These are phyloP conservation scores for Clarireedia paspali DNA, from an alignment of 2,329 filamentous ascomycete species.

Conservation along the genomic window DNA sequence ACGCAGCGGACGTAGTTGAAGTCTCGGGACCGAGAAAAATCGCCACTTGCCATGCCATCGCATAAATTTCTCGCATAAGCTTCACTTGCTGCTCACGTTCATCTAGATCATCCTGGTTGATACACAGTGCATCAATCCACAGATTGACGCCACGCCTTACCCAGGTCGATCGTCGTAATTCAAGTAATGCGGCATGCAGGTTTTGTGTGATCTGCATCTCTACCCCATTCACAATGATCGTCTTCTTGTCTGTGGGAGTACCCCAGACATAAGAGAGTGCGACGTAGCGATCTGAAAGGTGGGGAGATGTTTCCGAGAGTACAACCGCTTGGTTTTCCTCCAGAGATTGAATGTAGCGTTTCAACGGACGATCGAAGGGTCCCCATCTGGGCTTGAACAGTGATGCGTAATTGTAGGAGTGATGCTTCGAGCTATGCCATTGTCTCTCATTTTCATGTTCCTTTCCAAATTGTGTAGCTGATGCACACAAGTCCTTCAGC, in stretches of 20 bases:
- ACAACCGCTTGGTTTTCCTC: neutral
- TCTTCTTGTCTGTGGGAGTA: neutral
- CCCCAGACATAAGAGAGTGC: constrained; percentile 7
- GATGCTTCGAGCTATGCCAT: neutral
- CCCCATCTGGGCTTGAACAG: constrained; percentile 1
- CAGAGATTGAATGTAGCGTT: neutral
- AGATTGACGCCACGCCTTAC: neutral
- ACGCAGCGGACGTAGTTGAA: neutral
- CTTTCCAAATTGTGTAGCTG: neutral
- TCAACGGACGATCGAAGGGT: neutral
- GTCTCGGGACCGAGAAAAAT: neutral
- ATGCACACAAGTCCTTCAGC: neutral
- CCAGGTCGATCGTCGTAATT: neutral
- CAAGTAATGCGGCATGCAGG: neutral
- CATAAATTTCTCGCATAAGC: constrained; percentile 11
- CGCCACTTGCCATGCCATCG: constrained; percentile 3
- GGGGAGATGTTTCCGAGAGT: neutral
- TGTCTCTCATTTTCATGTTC: neutral
- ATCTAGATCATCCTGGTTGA: constrained; percentile 11
- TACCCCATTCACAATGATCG: neutral
- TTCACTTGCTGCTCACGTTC: constrained; percentile 10
- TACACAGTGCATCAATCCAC: constrained; percentile 12
- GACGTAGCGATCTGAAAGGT: constrained; percentile 2
- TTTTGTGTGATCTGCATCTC: constrained; percentile 1
- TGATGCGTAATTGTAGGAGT: neutral